Conservation (phyloP, 176 grass and related monocot genomes). For the Carex scoparia region DNA sequence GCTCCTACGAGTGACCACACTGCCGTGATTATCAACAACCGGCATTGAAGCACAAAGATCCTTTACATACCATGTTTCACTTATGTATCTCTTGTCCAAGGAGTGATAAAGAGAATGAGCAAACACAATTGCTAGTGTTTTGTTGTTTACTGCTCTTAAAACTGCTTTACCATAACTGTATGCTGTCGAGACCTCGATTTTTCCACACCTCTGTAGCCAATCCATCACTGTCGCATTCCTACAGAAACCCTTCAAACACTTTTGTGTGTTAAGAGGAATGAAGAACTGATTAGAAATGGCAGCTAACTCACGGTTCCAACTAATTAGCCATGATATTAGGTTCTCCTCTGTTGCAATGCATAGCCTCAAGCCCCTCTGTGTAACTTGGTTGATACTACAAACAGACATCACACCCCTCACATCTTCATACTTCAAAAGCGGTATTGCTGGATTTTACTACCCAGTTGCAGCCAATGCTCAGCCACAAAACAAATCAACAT, state of each 20-base stretch:
- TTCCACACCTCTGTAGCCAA: slow-evolving; percentile 36
- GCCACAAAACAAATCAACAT: slow-evolving; percentile 47
- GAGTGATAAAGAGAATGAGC: slow-evolving; percentile 61
- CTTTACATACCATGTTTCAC: neutral
- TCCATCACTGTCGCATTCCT: slow-evolving; percentile 22
- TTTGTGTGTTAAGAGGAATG: slow-evolving; percentile 29
- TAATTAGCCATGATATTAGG: slow-evolving; percentile 43
- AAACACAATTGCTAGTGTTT: slow-evolving; percentile 33
- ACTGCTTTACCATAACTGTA: slow-evolving; percentile 23
- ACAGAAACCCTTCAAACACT: slow-evolving; percentile 4
- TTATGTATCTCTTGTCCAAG: neutral
- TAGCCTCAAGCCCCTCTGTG: slow-evolving; percentile 2
- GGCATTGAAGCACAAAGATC: slow-evolving; percentile 25
- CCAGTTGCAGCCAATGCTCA: slow-evolving; percentile 20
- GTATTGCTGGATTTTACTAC: slow-evolving; percentile 38
- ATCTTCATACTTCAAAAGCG: slow-evolving; percentile 48
- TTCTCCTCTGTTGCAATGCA: slow-evolving; percentile 36
- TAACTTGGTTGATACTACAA: slow-evolving; percentile 33
- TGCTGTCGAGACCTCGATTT: slow-evolving; percentile 33
- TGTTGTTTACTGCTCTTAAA: slow-evolving; percentile 18
- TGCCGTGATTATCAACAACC: slow-evolving; percentile 38
- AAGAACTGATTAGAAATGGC: slow-evolving; percentile 29
- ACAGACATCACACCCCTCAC: slow-evolving; percentile 22
- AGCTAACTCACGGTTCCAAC: slow-evolving; percentile 52
- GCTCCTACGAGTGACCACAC: slow-evolving; percentile 1